These are phyloP conservation scores for Yarrowia deformans DNA, from an alignment of 805 yeast genomes.

Conservation along the genomic window DNA sequence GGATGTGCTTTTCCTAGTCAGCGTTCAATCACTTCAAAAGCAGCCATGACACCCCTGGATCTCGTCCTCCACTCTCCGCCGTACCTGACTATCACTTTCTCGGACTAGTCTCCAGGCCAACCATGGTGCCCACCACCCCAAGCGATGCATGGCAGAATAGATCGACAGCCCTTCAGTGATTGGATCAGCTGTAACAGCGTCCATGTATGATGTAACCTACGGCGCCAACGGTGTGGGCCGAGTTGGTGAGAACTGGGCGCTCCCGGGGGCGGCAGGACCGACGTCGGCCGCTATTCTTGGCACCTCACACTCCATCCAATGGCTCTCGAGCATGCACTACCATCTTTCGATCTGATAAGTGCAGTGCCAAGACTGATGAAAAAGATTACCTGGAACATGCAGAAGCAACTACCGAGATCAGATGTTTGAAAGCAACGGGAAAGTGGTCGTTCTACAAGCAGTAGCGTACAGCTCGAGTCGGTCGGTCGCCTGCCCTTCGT, in stretches of 20 bases:
- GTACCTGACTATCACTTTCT: slow-evolving; percentile 14
- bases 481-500: no score
- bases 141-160: slow-evolving; percentile 3
- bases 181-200: background rate
- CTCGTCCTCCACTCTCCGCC: background rate
- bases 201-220: slow-evolving; percentile 11
- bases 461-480: no score
- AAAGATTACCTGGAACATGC: slow-evolving; percentile 27
- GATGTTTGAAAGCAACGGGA: background rate
- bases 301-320: background rate
- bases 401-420: background rate
- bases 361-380: slow-evolving; percentile 35
- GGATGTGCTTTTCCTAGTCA: no score
- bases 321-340: background rate
- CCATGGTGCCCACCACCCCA: slow-evolving; percentile 10
- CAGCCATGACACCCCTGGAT: no score
- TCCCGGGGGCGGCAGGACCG: background rate
- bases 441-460: no score
- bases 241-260: no score
- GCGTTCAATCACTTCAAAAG: no score
- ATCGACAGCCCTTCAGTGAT: slow-evolving; percentile 14
- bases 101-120: slow-evolving; percentile 1
- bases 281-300: background rate
- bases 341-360: slow-evolving; percentile 26
- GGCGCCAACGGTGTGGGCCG: background rate